phyloP scores from a whole-genome alignment of 805 yeast genomes.

The Metschnikowia aberdeeniae region DNA sequence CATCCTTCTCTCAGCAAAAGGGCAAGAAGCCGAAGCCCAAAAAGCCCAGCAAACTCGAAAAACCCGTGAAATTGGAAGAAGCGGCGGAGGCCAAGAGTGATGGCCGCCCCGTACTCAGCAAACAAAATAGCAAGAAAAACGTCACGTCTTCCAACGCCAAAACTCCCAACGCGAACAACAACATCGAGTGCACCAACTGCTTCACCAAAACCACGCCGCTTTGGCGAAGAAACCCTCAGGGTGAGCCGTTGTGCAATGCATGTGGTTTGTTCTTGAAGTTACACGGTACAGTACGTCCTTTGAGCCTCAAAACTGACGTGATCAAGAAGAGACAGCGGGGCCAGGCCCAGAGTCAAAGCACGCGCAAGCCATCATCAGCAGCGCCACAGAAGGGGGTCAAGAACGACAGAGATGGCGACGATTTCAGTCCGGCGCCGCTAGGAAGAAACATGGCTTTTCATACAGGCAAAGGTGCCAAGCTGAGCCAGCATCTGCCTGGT shows the following conservation, averaged over 20 bases:
- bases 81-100: background rate
- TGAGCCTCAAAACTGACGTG: slow-evolving; percentile 86
- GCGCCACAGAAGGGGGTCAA: background rate
- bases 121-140: slow-evolving; percentile 5
- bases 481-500: background rate
- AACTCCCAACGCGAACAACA: slow-evolving; percentile 1
- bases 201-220: slow-evolving; percentile 89
- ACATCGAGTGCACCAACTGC: slow-evolving; percentile 72
- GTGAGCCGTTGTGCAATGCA: slow-evolving; percentile 92
- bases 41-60: background rate
- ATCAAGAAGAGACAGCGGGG: slow-evolving; percentile 84
- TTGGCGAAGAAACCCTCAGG: slow-evolving; percentile 92
- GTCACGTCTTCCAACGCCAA: background rate
- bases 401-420: slow-evolving; percentile 42
- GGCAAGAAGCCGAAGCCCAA: slow-evolving; percentile 10
- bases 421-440: slow-evolving; percentile 44
- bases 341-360: slow-evolving; percentile 9
- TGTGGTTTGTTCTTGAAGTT: slow-evolving; percentile 46
- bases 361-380: slow-evolving; percentile 10
- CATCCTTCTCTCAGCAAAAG: slow-evolving; percentile 9
- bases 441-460: slow-evolving; percentile 7
- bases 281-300: slow-evolving; percentile 93
- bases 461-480: background rate
- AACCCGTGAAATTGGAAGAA: background rate
- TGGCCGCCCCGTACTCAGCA: slow-evolving; percentile 1